Conservation (phyloP, 345 rosid species). For the Ceriops zippeliana region DNA sequence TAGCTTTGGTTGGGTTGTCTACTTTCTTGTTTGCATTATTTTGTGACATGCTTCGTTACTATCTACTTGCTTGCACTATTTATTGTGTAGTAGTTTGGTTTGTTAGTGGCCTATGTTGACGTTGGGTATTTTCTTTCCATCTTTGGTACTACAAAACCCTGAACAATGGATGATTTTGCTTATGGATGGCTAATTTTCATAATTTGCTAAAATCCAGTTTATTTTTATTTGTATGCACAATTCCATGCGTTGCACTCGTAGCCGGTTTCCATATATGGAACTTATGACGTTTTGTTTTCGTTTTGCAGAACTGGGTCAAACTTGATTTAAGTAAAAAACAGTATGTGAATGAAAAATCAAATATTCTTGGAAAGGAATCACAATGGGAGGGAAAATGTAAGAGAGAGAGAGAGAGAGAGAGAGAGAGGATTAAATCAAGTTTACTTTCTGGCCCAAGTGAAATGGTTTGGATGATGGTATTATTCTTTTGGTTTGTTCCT, state of each 20-base stretch:
- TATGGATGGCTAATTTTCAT: slow-evolving; percentile 29
- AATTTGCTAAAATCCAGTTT: slow-evolving; percentile 11
- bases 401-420: too few relatives aligned
- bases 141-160: slow-evolving; percentile 24
- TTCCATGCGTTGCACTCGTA: neutral
- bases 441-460: too few relatives aligned
- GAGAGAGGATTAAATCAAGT: too few relatives aligned
- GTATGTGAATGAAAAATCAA: neutral
- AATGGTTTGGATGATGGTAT: too few relatives aligned
- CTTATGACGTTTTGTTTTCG: too few relatives aligned
- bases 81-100: slow-evolving; percentile 24
- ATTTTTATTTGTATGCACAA: neutral
- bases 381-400: too few relatives aligned
- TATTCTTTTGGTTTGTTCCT: too few relatives aligned
- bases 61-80: slow-evolving; percentile 28
- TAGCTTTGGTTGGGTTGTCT: slow-evolving; percentile 29
- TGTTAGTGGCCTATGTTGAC: slow-evolving; percentile 10
- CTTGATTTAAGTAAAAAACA: neutral
- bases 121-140: slow-evolving; percentile 11
- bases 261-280: neutral
- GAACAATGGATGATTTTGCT: slow-evolving; percentile 24
- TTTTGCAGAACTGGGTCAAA: too few relatives aligned
- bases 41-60: slow-evolving; percentile 21
- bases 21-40: slow-evolving; percentile 32
- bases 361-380: neutral